phyloP scores from a whole-genome alignment of 1,139 yeast genomes.

The Geotrichum siamense region DNA sequence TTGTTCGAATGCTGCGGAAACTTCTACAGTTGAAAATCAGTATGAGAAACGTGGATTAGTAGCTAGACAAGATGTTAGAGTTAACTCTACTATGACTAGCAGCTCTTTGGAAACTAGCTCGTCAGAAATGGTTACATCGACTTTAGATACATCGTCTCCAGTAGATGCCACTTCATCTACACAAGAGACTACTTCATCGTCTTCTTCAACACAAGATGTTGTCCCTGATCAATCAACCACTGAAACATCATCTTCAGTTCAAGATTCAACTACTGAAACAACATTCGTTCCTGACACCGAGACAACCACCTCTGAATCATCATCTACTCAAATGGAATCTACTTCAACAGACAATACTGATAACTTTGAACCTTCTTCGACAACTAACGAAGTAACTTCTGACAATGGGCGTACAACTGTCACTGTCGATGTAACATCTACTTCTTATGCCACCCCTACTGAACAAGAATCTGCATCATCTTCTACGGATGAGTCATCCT shows the following conservation, averaged over 20 bases:
- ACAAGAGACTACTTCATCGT: not conserved
- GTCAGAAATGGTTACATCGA: not conserved
- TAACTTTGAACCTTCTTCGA: not conserved
- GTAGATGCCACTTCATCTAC: not conserved
- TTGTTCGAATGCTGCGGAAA: too few relatives aligned
- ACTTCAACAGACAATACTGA: conserved; percentile 3
- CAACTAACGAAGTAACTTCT: not conserved
- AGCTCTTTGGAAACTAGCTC: not conserved
- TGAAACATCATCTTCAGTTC: not conserved
- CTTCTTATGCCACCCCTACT: conserved; percentile 10
- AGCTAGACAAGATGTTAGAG: conserved; percentile 2
- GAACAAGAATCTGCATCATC: not conserved
- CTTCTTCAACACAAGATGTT: not conserved
- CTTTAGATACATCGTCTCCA: not conserved
- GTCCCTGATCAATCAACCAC: not conserved
- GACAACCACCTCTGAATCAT: not conserved
- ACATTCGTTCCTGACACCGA: not conserved
- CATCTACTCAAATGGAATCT: not conserved
- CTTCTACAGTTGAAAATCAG: too few relatives aligned
- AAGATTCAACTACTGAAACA: not conserved
- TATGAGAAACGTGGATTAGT: not conserved
- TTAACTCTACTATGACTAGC: conserved; percentile 1
- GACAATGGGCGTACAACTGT: not conserved
- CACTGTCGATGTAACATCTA: conserved; percentile 1
- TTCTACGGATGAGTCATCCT: not conserved